Evolutionary conservation across 345 rosid species (phyloP).

Genomic region (Aquilaria malaccensis): DNA sequence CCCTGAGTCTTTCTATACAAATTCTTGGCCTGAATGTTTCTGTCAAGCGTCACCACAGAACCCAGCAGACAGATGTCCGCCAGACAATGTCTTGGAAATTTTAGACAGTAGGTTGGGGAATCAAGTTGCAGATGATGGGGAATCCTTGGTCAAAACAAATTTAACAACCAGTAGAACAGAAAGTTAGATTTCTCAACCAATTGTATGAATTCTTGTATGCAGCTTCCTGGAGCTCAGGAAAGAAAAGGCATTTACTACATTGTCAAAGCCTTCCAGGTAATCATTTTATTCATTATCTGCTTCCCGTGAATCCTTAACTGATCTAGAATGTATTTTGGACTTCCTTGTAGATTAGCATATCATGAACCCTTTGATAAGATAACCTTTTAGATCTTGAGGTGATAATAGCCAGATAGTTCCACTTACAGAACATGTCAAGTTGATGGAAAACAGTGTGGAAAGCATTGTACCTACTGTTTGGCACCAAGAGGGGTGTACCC

Average conservation of each 20-base stretch:
- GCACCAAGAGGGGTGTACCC: too few relatives aligned
- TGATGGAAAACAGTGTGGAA: too few relatives aligned
- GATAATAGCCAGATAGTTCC: too few relatives aligned
- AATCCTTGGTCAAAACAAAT: conserved; percentile 31
- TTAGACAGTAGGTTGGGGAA: conserved; percentile 49
- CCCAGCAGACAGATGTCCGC: conserved; percentile 82
- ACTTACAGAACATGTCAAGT: too few relatives aligned
- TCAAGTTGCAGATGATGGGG: conserved; percentile 26
- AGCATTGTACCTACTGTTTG: too few relatives aligned
- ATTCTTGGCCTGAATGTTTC: conserved; percentile 99
- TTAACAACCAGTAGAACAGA: conserved; percentile 31
- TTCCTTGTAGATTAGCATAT: too few relatives aligned
- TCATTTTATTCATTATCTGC: conserved; percentile 6
- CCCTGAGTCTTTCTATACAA: conserved; percentile 95
- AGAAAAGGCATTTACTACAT: conserved; percentile 10
- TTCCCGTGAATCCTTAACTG: neutral
- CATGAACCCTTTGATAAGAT: too few relatives aligned
- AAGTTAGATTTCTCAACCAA: conserved; percentile 24
- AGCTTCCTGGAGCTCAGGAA: conserved; percentile 10
- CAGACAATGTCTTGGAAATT: conserved; percentile 71
- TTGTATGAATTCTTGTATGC: neutral
- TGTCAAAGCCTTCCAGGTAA: conserved; percentile 20
- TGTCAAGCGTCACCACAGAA: conserved; percentile 59
- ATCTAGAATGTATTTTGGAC: too few relatives aligned
- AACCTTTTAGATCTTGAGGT: too few relatives aligned